A percentile compares a stretch with the other conserved stretches of the same genome.
phyloP scores from a whole-genome alignment of 1,284 basidiomycete species.

The Trametes versicolor region DNA sequence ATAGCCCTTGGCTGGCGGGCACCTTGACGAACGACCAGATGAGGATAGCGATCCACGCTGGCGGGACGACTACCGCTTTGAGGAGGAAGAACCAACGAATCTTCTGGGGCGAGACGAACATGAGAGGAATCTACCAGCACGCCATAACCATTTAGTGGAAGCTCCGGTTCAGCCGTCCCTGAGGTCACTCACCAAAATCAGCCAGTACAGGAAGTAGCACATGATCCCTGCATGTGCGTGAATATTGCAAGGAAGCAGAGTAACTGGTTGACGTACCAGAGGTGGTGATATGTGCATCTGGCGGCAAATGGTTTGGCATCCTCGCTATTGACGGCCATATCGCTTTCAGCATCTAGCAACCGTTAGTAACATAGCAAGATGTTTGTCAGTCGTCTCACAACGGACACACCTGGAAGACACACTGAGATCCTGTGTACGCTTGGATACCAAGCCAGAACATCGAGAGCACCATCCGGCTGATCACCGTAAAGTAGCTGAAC shows the following conservation, averaged over 20 bases:
- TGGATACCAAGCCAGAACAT: constrained; percentile 81
- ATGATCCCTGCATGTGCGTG: constrained; percentile 56
- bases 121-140: constrained; percentile 65
- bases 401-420: constrained; percentile 56
- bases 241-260: not conserved
- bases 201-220: constrained; percentile 85
- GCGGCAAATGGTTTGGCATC: constrained; percentile 71
- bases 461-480: constrained; percentile 76
- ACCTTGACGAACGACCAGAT: constrained; percentile 80
- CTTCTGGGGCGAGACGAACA: constrained; percentile 79
- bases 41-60: constrained; percentile 75
- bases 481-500: constrained; percentile 80
- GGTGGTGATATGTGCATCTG: constrained; percentile 70
- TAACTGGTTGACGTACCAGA: constrained; percentile 49
- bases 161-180: not conserved
- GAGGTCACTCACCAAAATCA: constrained; percentile 53
- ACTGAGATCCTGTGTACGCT: constrained; percentile 74
- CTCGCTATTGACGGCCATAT: constrained; percentile 79
- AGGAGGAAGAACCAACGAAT: constrained; percentile 78
- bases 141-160: not conserved
- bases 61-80: constrained; percentile 73
- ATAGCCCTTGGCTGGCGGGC: constrained; percentile 61
- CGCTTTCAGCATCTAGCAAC: constrained; percentile 68
- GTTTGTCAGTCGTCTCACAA: not conserved
- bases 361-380: too few relatives aligned